Conservation (phyloP, 352 stramenopile genomes). For the Globisporangium acanthophoron region DNA sequence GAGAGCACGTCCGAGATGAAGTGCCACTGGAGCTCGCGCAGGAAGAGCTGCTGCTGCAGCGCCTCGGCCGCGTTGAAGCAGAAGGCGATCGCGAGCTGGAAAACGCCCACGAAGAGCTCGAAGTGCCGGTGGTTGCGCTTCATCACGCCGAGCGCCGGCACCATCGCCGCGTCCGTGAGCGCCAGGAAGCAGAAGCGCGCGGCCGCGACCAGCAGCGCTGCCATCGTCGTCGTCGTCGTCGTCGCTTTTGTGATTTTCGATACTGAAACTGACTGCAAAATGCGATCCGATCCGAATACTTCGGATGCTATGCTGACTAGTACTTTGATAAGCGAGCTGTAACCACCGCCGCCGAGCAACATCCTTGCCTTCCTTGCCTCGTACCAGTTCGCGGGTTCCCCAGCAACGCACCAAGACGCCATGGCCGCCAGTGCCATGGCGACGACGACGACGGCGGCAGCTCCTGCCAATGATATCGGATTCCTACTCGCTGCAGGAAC, state of each 20-base stretch:
- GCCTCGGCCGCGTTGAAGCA: conserved; percentile 81
- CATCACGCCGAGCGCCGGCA: conserved; percentile 76
- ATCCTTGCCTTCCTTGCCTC: no score
- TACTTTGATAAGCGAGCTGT: no score
- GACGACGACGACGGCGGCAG: no score
- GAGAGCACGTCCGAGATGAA: conserved; percentile 86
- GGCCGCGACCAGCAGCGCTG: conserved; percentile 29
- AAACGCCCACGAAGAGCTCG: conserved; percentile 84
- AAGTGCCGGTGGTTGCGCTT: conserved; percentile 82
- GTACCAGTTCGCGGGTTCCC: no score
- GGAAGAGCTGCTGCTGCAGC: conserved; percentile 58
- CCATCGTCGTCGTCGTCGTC: no score
- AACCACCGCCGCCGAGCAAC: no score
- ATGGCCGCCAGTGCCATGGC: no score
- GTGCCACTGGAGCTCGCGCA: conserved; percentile 74
- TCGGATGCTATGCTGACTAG: no score
- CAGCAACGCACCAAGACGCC: no score
- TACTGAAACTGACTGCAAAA: background rate
- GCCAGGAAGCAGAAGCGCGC: conserved; percentile 64
- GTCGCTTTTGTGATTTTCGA: background rate
- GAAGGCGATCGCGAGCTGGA: conserved; percentile 78
- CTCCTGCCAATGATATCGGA: no score
- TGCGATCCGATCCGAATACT: no score
- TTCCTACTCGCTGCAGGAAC: no score
- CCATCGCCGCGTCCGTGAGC: conserved; percentile 67